phyloP scores from a whole-genome alignment of 345 rosid genomes.

The Gossypium thurberi region DNA sequence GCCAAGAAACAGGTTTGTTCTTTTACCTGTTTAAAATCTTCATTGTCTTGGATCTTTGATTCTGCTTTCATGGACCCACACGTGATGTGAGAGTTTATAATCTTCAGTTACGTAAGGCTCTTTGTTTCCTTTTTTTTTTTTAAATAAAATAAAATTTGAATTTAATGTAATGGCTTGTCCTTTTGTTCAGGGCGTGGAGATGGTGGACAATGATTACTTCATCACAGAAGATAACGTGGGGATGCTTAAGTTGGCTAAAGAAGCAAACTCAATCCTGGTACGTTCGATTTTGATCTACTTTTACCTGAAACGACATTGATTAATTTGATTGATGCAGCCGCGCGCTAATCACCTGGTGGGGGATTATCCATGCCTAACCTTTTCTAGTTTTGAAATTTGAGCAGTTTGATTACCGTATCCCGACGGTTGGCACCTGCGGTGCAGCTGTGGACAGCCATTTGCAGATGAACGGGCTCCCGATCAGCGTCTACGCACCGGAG shows the following conservation, averaged over 20 bases:
- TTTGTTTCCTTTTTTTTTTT: neutral
- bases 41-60: neutral
- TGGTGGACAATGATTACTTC: conserved; percentile 72
- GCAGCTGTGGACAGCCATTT: conserved; percentile 49
- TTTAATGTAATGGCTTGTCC: neutral
- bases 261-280: conserved; percentile 88
- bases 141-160: neutral
- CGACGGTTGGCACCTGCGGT: conserved; percentile 37
- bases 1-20: conserved; percentile 62
- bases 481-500: conserved; percentile 81
- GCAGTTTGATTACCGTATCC: conserved; percentile 86
- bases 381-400: neutral
- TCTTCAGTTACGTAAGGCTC: neutral
- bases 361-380: neutral
- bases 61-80: neutral
- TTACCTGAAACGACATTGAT: neutral
- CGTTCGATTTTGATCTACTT: neutral
- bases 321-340: neutral
- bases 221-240: conserved; percentile 78
- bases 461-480: conserved; percentile 86
- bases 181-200: conserved; percentile 56
- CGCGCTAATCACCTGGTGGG: neutral
- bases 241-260: conserved; percentile 78
- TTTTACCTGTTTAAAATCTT: conserved; percentile 12
- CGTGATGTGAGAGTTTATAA: neutral